Percentiles rank a stretch among this genome's conserved stretches.
phyloP scores from a whole-genome alignment of 73 alveolate species.

The Durusdinium trenchii region DNA sequence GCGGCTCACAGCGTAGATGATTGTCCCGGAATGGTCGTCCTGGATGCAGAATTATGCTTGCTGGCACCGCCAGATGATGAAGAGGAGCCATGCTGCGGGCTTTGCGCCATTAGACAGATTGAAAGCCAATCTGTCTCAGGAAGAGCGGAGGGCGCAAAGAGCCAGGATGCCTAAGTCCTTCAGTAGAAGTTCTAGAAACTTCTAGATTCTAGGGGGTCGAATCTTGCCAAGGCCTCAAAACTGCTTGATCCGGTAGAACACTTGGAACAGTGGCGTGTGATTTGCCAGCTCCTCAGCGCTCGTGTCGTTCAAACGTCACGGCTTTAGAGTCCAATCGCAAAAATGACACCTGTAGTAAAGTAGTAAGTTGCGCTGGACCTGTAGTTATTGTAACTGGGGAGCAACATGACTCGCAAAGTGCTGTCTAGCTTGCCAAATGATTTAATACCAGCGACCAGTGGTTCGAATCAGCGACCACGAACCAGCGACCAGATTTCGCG shows the following conservation, averaged over 20 bases:
- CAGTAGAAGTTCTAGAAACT: not conserved
- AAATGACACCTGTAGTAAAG: too few relatives aligned
- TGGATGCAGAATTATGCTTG: slow-evolving; percentile 47
- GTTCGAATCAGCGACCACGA: too few relatives aligned
- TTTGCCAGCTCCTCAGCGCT: slow-evolving; percentile 32
- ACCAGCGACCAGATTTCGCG: too few relatives aligned
- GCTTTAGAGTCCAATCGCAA: too few relatives aligned
- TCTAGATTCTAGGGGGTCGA: not conserved
- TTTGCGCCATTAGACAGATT: not conserved
- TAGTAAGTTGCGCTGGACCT: too few relatives aligned
- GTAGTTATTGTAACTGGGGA: too few relatives aligned
- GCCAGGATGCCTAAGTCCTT: not conserved
- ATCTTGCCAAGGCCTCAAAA: slow-evolving; percentile 15
- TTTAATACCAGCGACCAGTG: too few relatives aligned
- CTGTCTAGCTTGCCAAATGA: too few relatives aligned
- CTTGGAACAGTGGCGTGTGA: slow-evolving; percentile 91
- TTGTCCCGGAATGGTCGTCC: too few relatives aligned
- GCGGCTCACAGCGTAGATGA: slow-evolving; percentile 2
- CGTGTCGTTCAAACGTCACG: too few relatives aligned
- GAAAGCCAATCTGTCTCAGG: not conserved
- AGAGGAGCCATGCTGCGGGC: not conserved
- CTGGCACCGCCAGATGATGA: slow-evolving; percentile 87
- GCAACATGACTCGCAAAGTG: too few relatives aligned
- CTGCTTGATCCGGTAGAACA: slow-evolving; percentile 80
- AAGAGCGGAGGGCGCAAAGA: slow-evolving; percentile 49